Evolutionary conservation across 1,139 yeast species (phyloP).

Genomic region (Hansenula sp.): DNA sequence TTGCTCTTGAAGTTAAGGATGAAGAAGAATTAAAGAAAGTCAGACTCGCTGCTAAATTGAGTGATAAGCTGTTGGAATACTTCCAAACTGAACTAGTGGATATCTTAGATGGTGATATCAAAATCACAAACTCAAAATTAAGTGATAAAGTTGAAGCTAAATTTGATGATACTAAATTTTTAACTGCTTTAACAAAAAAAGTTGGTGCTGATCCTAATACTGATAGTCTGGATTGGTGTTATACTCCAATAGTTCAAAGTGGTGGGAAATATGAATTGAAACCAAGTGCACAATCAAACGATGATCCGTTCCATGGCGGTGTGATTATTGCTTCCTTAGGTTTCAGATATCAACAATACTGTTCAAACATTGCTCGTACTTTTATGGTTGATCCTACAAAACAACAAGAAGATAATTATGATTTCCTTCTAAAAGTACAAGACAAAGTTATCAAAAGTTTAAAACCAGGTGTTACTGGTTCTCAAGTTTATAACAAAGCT

Average conservation of each 20-base stretch:
- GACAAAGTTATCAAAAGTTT: conserved; percentile 54
- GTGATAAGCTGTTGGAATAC: conserved; percentile 75
- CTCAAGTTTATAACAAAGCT: conserved; percentile 63
- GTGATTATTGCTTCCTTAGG: conserved; percentile 85
- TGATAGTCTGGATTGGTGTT: conserved; percentile 87
- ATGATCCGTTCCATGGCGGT: conserved; percentile 66
- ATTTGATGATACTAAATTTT: conserved; percentile 74
- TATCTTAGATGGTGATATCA: conserved; percentile 81
- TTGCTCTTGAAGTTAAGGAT: conserved; percentile 72
- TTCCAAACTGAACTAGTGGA: conserved; percentile 88
- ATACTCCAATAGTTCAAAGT: conserved; percentile 87
- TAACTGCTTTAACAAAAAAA: conserved; percentile 45
- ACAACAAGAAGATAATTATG: conserved; percentile 76
- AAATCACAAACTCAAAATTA: conserved; percentile 68
- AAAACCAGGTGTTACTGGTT: conserved; percentile 65
- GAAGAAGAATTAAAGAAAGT: conserved; percentile 67
- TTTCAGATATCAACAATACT: conserved; percentile 81
- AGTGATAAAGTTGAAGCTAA: conserved; percentile 77
- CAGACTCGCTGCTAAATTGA: conserved; percentile 71
- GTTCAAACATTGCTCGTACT: conserved; percentile 85
- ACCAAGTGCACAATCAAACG: conserved; percentile 78
- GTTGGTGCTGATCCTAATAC: conserved; percentile 65
- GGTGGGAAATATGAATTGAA: conserved; percentile 82
- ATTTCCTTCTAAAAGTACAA: conserved; percentile 68
- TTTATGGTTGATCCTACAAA: conserved; percentile 87